Evolutionary conservation across 768 basidiomycete genomes (phyloP).

Genomic region (Exidia glandulosa): DNA sequence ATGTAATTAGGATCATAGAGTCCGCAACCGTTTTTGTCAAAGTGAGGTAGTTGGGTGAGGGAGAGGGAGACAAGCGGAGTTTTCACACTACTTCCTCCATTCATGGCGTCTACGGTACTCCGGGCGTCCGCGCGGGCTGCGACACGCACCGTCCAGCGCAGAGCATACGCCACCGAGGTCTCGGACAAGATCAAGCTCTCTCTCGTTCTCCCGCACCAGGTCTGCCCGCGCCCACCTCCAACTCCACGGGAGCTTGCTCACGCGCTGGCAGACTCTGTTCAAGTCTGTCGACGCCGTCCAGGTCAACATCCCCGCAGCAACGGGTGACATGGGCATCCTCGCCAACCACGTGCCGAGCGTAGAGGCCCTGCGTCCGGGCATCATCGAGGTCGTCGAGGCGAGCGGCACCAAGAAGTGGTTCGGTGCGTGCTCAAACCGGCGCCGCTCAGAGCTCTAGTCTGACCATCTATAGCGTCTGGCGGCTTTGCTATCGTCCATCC

Average conservation of each 20-base stretch:
- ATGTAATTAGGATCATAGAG: too few relatives aligned
- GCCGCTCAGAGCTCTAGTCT: neutral
- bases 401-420: conserved; percentile 90
- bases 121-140: conserved; percentile 51
- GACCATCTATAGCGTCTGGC: conserved; percentile 57
- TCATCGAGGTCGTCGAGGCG: conserved; percentile 88
- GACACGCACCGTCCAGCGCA: conserved; percentile 42
- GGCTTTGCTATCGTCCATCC: conserved; percentile 98
- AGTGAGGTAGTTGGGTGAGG: neutral
- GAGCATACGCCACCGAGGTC: conserved; percentile 87
- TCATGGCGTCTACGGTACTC: conserved; percentile 64
- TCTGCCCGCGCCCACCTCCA: neutral
- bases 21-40: too few relatives aligned
- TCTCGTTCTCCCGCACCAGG: conserved; percentile 91
- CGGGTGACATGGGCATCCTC: conserved; percentile 98
- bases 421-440: conserved; percentile 49
- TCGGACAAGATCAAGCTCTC: conserved; percentile 87
- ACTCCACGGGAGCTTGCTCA: conserved; percentile 2
- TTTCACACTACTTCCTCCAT: conserved; percentile 27
- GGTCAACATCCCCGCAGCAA: conserved; percentile 87
- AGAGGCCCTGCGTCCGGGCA: conserved; percentile 86
- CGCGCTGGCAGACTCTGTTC: conserved; percentile 63
- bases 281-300: conserved; percentile 85
- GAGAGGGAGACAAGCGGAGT: neutral
- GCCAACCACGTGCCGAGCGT: conserved; percentile 98